phyloP scores from a whole-genome alignment of 2,329 filamentous ascomycete genomes.

The Fusarium sp. region DNA sequence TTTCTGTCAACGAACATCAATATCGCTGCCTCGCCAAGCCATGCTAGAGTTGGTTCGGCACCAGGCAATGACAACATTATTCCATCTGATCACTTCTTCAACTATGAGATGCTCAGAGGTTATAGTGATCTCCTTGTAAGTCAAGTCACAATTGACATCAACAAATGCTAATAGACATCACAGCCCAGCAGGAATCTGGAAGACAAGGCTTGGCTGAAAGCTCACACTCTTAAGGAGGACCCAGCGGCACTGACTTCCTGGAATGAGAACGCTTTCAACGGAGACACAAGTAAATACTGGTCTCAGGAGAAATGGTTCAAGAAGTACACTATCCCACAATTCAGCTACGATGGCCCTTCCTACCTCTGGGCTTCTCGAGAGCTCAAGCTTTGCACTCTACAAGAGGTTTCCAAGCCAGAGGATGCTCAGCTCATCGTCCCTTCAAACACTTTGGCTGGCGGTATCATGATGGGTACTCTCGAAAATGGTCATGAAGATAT shows the following conservation, averaged over 20 bases:
- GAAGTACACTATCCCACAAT: neutral
- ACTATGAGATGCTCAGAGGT: neutral
- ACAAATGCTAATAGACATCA: neutral
- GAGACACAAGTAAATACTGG: neutral
- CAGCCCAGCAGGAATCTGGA: neutral
- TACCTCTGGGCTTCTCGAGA: slow-evolving; percentile 1
- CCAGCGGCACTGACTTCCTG: neutral
- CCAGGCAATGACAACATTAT: neutral
- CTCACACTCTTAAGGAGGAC: neutral
- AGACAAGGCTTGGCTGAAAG: neutral
- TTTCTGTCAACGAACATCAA: neutral
- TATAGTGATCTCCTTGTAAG: neutral
- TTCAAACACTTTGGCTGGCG: neutral
- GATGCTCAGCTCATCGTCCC: neutral
- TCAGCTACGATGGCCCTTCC: neutral
- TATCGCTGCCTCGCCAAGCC: neutral
- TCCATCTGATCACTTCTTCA: neutral
- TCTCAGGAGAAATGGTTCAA: neutral
- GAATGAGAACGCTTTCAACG: neutral
- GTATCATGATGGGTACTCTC: neutral
- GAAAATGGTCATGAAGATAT: neutral
- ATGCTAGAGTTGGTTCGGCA: neutral
- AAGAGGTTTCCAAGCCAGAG: neutral
- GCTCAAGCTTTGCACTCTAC: neutral
- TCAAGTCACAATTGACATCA: neutral